Evolutionary conservation across 768 basidiomycete genomes (phyloP).

Genomic region (Pleurotus cornucopiae): DNA sequence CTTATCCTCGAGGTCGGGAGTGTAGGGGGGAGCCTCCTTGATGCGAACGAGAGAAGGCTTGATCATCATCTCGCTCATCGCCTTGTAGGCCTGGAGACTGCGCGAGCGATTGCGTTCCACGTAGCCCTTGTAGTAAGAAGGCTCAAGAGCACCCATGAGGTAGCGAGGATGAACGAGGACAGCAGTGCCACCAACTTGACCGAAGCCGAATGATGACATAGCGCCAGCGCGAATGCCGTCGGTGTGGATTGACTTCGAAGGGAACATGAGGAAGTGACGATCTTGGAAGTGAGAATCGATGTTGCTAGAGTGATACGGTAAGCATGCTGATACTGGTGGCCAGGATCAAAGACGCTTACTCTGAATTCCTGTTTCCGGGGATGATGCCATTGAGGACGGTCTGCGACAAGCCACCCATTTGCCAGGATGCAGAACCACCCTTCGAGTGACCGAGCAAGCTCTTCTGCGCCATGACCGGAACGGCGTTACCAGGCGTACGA

Average conservation of each 20-base stretch:
- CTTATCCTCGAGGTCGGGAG: conserved; percentile 76
- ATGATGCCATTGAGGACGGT: conserved; percentile 80
- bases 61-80: conserved; percentile 96
- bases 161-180: conserved; percentile 89
- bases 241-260: conserved; percentile 92
- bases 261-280: conserved; percentile 92
- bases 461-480: conserved; percentile 97
- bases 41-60: conserved; percentile 89
- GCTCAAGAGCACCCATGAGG: conserved; percentile 80
- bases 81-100: conserved; percentile 73
- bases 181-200: conserved; percentile 94
- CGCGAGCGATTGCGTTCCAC: conserved; percentile 62
- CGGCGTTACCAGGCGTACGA: conserved; percentile 93
- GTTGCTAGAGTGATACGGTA: conserved; percentile 50
- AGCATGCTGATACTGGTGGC: background rate
- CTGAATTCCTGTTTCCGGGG: conserved; percentile 94
- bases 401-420: conserved; percentile 89
- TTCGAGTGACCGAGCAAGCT: conserved; percentile 96
- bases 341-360: conserved; percentile 50
- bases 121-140: conserved; percentile 78
- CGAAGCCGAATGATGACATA: conserved; percentile 97
- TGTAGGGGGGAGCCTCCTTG: conserved; percentile 91
- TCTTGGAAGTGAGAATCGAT: conserved; percentile 90
- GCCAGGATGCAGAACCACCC: conserved; percentile 99
- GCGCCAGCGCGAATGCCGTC: conserved; percentile 86